Percentiles rank a stretch among this genome's conserved stretches.
Evolutionary conservation across 345 rosid species (phyloP).

Genomic region (Carallia pectinifolia): DNA sequence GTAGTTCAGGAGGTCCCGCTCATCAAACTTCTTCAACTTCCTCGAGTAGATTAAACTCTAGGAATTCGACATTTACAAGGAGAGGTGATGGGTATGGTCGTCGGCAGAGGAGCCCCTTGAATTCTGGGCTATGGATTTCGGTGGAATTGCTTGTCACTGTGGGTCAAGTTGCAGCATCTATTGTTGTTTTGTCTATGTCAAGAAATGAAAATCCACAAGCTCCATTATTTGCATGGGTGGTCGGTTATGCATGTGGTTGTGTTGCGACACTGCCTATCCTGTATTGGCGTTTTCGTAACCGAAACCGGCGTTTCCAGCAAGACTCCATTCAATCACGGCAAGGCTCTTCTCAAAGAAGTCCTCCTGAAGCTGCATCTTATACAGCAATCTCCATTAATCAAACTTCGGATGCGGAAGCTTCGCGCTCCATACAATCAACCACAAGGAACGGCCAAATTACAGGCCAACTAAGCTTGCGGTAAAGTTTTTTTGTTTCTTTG

Average conservation of each 20-base stretch:
- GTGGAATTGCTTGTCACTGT: conserved; percentile 67
- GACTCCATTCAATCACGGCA: conserved; percentile 40
- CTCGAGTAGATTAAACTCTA: conserved; percentile 37
- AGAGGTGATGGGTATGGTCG: conserved; percentile 52
- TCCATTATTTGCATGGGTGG: conserved; percentile 73
- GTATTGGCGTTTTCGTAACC: conserved; percentile 67
- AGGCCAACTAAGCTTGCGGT: conserved; percentile 50
- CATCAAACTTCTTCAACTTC: conserved; percentile 34
- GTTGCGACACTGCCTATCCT: conserved; percentile 76
- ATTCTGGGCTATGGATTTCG: conserved; percentile 81
- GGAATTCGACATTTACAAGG: conserved; percentile 41
- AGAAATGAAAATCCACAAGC: conserved; percentile 77
- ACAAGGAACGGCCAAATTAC: conserved; percentile 34
- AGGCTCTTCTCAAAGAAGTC: conserved; percentile 39
- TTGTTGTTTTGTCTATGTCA: conserved; percentile 60
- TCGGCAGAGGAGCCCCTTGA: conserved; percentile 67
- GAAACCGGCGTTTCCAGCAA: conserved; percentile 39
- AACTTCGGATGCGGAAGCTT: conserved; percentile 53
- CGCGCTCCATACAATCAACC: conserved; percentile 22
- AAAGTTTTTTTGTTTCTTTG: conserved; percentile 6
- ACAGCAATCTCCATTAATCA: conserved; percentile 59
- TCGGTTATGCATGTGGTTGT: conserved; percentile 85
- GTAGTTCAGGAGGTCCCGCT: conserved; percentile 17
- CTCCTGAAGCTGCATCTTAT: conserved; percentile 53
- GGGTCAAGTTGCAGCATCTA: conserved; percentile 74